Evolutionary conservation across 2,329 filamentous ascomycete genomes (phyloP).

Genomic region (Tetracladium maxilliforme): DNA sequence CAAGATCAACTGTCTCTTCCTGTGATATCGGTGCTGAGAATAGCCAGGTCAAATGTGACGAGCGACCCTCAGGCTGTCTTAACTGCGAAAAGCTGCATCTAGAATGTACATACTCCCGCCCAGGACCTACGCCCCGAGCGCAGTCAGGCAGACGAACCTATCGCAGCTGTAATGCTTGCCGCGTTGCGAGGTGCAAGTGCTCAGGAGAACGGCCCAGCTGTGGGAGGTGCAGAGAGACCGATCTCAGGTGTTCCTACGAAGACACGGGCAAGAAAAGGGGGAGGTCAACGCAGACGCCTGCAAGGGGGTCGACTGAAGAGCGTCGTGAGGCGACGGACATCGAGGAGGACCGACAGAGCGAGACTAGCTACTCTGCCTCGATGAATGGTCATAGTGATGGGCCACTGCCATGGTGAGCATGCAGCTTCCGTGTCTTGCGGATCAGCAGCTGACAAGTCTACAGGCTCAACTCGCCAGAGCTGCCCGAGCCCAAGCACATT

Average conservation of each 20-base stretch:
- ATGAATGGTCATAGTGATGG: too few relatives aligned
- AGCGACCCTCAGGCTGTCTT: conserved; percentile 2
- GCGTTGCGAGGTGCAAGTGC: conserved; percentile 8
- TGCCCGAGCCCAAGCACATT: conserved; percentile 1
- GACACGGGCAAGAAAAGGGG: too few relatives aligned
- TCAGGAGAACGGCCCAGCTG: conserved; percentile 6
- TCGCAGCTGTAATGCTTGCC: too few relatives aligned
- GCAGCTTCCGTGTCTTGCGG: too few relatives aligned
- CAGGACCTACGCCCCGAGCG: conserved; percentile 1
- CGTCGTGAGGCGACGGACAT: too few relatives aligned
- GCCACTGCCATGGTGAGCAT: too few relatives aligned
- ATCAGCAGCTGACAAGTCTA: background rate
- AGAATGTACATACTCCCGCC: too few relatives aligned
- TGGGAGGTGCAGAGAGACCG: conserved; percentile 5
- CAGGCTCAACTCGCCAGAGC: conserved; percentile 2
- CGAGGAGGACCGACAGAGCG: too few relatives aligned
- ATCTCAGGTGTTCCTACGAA: conserved; percentile 7
- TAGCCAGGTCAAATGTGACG: conserved; percentile 3
- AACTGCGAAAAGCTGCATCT: too few relatives aligned
- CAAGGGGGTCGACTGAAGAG: too few relatives aligned
- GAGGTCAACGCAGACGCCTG: too few relatives aligned
- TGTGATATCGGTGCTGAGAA: background rate
- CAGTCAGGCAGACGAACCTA: conserved; percentile 6
- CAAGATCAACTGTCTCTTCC: background rate
- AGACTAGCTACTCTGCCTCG: too few relatives aligned